phyloP scores from a whole-genome alignment of 352 stramenopile genomes.

The Pythium dissotocum region DNA sequence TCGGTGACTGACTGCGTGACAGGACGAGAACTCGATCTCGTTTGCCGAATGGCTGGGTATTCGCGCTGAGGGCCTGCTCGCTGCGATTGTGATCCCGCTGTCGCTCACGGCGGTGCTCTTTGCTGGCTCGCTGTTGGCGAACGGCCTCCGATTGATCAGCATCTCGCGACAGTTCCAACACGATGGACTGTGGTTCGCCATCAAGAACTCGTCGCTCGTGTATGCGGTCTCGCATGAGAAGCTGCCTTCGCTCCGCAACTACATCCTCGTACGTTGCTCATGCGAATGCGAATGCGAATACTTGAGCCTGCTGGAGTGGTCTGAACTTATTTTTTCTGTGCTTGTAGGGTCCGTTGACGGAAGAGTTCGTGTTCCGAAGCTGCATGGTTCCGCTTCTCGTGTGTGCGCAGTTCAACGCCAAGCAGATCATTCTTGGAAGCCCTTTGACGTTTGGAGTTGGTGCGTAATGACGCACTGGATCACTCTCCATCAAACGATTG shows the following conservation, averaged over 20 bases:
- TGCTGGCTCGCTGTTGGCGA: constrained; percentile 71
- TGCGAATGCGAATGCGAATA: neutral
- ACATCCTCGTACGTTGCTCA: constrained; percentile 59
- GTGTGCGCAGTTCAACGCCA: constrained; percentile 69
- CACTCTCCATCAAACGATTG: neutral
- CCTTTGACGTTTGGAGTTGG: constrained; percentile 94
- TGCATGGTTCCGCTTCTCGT: constrained; percentile 93
- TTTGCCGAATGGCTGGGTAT: constrained; percentile 87
- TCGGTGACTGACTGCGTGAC: neutral
- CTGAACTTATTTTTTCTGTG: neutral
- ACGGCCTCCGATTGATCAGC: constrained; percentile 71
- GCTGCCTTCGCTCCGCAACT: constrained; percentile 80
- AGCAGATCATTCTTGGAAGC: constrained; percentile 84
- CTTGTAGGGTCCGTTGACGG: constrained; percentile 88
- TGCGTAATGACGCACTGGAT: constrained; percentile 42
- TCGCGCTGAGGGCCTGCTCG: constrained; percentile 56
- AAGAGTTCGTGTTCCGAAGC: constrained; percentile 96
- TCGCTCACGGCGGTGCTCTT: constrained; percentile 77
- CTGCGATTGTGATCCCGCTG: constrained; percentile 62
- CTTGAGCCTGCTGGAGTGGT: constrained; percentile 2
- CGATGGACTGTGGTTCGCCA: constrained; percentile 69
- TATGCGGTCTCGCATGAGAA: constrained; percentile 74
- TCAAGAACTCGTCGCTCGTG: constrained; percentile 84
- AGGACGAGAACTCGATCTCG: constrained; percentile 79
- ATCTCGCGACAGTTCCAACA: constrained; percentile 77